Base-by-base conservation (phyloP, 768 basidiomycete genomes). In the Calocybe indica region DNA sequence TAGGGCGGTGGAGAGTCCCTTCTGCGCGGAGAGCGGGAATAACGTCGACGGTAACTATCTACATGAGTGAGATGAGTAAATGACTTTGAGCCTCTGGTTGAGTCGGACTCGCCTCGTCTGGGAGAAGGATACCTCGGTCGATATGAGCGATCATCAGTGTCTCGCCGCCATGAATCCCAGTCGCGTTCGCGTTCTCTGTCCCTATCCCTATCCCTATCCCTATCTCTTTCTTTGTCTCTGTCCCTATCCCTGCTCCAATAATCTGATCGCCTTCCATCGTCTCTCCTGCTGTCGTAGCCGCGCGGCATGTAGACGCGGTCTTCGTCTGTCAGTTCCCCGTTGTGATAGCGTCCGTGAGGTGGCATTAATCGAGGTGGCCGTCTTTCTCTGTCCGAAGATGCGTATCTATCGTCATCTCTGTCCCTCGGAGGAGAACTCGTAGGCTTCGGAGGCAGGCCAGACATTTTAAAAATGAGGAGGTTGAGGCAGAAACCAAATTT, bases 371-470 rank as follows among this genome's bases (percentile, higher is more conserved):
- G 63, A 39, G 62, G 44, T 35, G 56, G 41, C 15, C 57, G 62
- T 31, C 60, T 58, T 29, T 64, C 65, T 12, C 65, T 58, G 31
- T 66, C 64, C 29, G 66, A 60, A 31, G 54, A 49, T 33, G 41
- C 39, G 31, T 49, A 52, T 46, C 48, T 51, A 29, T 46, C 40
- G 50, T 41, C 60, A 54, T 37, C 29, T 28, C 36, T 43, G 22
- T 61, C 55, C 51, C 57, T 58, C 40, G 58, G 53, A 22, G 64
- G 60, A 44, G 62, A 59, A 46, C 62, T 62, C 47, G 49, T 48
- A 7, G 72, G 72, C 51, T 65, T 68, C 44, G 69, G 64, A 53
- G 72, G 72, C 53, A 74, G 66, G 48, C 56, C 66, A 11, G 67
- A 63, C 70, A 71, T 71, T 22, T 28, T 28, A 6, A 13, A 15